Conservation (phyloP, 495 filamentous ascomycete species). For the Penicillium crystallinum region DNA sequence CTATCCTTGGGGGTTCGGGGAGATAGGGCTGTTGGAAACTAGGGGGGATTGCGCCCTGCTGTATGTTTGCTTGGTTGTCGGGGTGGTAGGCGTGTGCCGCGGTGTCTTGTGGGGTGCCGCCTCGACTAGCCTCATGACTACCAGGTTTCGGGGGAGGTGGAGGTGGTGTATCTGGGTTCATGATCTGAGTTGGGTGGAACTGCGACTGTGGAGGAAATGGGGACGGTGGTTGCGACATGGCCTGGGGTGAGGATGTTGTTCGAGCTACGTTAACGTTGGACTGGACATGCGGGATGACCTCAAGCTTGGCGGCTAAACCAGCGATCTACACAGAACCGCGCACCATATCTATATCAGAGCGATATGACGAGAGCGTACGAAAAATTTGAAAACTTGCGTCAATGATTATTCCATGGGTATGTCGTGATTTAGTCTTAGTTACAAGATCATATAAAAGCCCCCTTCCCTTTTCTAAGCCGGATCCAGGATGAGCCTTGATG, state of each 20-base stretch:
- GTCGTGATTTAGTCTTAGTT: not conserved
- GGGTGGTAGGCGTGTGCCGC: slow-evolving; percentile 17
- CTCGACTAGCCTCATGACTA: slow-evolving; percentile 62
- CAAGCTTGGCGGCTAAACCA: slow-evolving; percentile 12
- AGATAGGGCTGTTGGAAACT: slow-evolving; percentile 11
- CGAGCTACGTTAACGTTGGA: not conserved
- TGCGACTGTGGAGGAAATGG: slow-evolving; percentile 18
- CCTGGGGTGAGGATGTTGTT: slow-evolving; percentile 7
- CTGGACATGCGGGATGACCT: slow-evolving; percentile 11
- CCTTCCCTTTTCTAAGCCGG: not conserved
- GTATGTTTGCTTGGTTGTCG: slow-evolving; percentile 16
- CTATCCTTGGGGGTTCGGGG: slow-evolving; percentile 34
- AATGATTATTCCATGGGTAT: not conserved
- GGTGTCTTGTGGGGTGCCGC: slow-evolving; percentile 52
- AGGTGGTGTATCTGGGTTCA: slow-evolving; percentile 54
- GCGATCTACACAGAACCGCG: not conserved
- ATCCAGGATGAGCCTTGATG: not conserved
- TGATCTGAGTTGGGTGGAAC: slow-evolving; percentile 26
- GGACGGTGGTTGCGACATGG: slow-evolving; percentile 28
- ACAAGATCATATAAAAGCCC: not conserved
- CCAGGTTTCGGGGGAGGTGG: slow-evolving; percentile 68
- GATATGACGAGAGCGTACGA: not conserved
- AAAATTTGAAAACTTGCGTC: not conserved
- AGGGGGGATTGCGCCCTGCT: slow-evolving; percentile 15
- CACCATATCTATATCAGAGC: not conserved